Percentiles rank a stretch among this genome's conserved stretches.
These are phyloP conservation scores for Penicillium samsonianum DNA, from an alignment of 495 filamentous ascomycete species.

Conservation along the genomic window DNA sequence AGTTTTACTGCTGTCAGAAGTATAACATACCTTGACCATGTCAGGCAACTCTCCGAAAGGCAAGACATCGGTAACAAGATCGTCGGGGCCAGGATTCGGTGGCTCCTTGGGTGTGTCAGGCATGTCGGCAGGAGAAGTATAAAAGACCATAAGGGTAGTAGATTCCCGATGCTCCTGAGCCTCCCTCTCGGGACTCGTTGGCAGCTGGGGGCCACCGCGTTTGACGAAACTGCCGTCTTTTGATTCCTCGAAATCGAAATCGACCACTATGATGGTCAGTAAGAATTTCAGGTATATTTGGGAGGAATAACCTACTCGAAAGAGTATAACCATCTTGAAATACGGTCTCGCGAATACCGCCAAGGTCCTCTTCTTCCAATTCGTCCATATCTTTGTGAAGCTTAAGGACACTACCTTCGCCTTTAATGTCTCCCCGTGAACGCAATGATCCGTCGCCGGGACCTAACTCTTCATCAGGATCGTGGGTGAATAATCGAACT, in stretches of 20 bases:
- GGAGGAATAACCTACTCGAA: slow-evolving; percentile 33
- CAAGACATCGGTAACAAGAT: slow-evolving; percentile 34
- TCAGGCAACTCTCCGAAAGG: slow-evolving; percentile 54
- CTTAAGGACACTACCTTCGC: slow-evolving; percentile 81
- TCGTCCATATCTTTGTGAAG: slow-evolving; percentile 63
- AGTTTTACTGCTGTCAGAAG: neutral
- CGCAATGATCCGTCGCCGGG: slow-evolving; percentile 64
- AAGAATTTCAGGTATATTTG: neutral
- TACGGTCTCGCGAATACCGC: slow-evolving; percentile 47
- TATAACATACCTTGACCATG: slow-evolving; percentile 44
- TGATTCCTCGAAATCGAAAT: slow-evolving; percentile 57
- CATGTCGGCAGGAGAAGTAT: slow-evolving; percentile 71
- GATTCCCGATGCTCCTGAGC: slow-evolving; percentile 71
- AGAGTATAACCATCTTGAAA: slow-evolving; percentile 48
- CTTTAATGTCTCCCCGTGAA: slow-evolving; percentile 69
- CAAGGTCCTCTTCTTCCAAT: slow-evolving; percentile 69
- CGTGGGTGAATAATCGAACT: slow-evolving; percentile 72
- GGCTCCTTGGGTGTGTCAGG: slow-evolving; percentile 79
- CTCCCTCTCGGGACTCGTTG: slow-evolving; percentile 65
- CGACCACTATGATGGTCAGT: slow-evolving; percentile 47
- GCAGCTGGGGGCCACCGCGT: slow-evolving; percentile 59
- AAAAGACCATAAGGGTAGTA: slow-evolving; percentile 81
- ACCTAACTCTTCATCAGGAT: slow-evolving; percentile 79
- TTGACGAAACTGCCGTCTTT: slow-evolving; percentile 55
- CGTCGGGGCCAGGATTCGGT: slow-evolving; percentile 42